Evolutionary conservation across 768 basidiomycete genomes (phyloP).

Genomic region (Pluteus cervinus): DNA sequence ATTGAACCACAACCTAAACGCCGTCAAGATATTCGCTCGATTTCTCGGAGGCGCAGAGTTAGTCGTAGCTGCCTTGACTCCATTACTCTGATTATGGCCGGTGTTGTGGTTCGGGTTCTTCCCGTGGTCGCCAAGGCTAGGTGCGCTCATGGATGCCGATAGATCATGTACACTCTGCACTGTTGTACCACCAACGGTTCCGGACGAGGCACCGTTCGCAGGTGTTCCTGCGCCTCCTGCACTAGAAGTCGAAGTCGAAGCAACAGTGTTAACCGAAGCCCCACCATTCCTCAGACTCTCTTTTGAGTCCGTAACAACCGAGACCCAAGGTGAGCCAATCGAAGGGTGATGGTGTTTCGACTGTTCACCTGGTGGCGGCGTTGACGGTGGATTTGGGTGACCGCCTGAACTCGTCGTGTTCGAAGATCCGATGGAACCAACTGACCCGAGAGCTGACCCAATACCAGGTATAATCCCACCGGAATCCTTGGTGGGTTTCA

Average conservation of each 20-base stretch:
- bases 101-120: no score
- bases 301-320: constrained; percentile 42
- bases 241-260: no score
- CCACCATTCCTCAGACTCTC: constrained; percentile 24
- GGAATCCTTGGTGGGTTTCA: constrained; percentile 45
- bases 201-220: constrained; percentile 47
- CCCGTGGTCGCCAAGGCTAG: constrained; percentile 28
- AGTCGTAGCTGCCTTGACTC: constrained; percentile 10
- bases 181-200: no score
- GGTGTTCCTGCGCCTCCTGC: no score
- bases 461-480: no score
- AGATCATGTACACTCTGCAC: no score
- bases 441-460: no score
- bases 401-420: no score
- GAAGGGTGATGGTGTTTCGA: constrained; percentile 29
- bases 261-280: no score
- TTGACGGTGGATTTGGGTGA: no score
- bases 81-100: constrained; percentile 8
- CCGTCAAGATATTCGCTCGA: constrained; percentile 74
- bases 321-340: constrained; percentile 72
- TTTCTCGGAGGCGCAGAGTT: constrained; percentile 41
- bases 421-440: no score
- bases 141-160: constrained; percentile 38
- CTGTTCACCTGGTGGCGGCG: constrained; percentile 43
- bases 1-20: constrained; percentile 89